Base-by-base conservation (phyloP, 345 rosid species). In the Raphanus sativus region DNA sequence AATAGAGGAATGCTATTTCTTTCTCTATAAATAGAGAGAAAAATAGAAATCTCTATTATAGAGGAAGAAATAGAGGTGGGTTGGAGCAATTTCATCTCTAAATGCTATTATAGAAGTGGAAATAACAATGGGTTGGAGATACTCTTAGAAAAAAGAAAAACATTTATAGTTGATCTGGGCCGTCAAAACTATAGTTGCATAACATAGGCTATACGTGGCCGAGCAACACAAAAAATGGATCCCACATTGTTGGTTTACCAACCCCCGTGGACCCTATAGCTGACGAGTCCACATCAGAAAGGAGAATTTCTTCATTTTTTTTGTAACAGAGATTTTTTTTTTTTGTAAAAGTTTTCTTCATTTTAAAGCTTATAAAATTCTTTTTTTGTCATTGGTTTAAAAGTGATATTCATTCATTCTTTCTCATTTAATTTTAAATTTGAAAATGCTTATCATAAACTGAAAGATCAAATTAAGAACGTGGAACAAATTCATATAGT, bases 231-330 rank as follows among this genome's bases (percentile, higher is more conserved):
- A 52, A 5, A 32, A 36, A 1, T 15, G 10, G 56, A 34, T 45
- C 75, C 70, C 48, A 77, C 65, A 54, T 4, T 12, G 34, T 55
- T 77, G 1, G 71, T 70, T 77, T 75, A 77, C 75, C 80, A 63
- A 77, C 70, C 34, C 60, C 75, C 48, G 48, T 70, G 70, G 80
- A 16, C 70, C 80, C 75, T 36, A 17, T 4, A 52, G 71, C 17
- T 63, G 65, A 77, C 60, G 70, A 54, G 75, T 77, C 70, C 8
- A 38, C 15, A 48, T 50, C 58, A 26, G 1, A 26, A 52, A 2
- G 9, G 24, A 0, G 25, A 36, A 70, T 70, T 63, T 26, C n/a
- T 63, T 54, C 75, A 48, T 52, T 54, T 52, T 52, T 21, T 21
- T 21, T 21, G 21, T 21, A 21, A 21, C 21, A 21, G 21, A 21